Evolutionary conservation across 345 rosid species (phyloP).

Genomic region (Firmiana major): DNA sequence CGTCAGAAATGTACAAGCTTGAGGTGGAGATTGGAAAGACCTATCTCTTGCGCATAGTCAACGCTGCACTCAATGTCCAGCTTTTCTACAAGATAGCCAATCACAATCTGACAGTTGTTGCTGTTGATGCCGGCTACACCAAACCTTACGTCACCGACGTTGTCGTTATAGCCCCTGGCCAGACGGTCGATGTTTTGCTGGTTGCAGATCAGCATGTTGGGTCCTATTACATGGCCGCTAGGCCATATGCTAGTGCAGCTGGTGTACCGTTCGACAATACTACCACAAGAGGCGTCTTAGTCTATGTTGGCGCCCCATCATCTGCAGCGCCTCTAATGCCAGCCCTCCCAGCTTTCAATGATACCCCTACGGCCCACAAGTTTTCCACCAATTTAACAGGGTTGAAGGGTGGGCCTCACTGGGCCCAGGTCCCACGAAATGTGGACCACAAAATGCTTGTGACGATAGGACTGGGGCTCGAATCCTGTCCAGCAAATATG

Average conservation of each 20-base stretch:
- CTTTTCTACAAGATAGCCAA: slow-evolving; percentile 83
- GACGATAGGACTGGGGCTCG: slow-evolving; percentile 52
- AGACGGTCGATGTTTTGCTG: slow-evolving; percentile 65
- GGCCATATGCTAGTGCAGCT: slow-evolving; percentile 48
- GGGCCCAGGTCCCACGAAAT: slow-evolving; percentile 58
- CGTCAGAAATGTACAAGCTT: slow-evolving; percentile 53
- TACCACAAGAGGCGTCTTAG: slow-evolving; percentile 63
- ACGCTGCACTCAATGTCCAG: slow-evolving; percentile 82
- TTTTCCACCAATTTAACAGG: slow-evolving; percentile 44
- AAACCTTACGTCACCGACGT: slow-evolving; percentile 61
- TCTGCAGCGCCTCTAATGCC: slow-evolving; percentile 56
- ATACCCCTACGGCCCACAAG: slow-evolving; percentile 65
- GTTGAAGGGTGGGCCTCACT: slow-evolving; percentile 43
- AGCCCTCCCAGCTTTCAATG: slow-evolving; percentile 47
- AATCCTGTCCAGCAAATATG: slow-evolving; percentile 39
- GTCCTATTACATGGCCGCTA: slow-evolving; percentile 79
- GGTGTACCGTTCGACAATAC: slow-evolving; percentile 34
- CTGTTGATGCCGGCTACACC: slow-evolving; percentile 67
- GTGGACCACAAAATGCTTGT: slow-evolving; percentile 70
- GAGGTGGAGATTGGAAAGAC: slow-evolving; percentile 59
- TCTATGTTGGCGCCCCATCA: slow-evolving; percentile 32
- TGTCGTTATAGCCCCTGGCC: slow-evolving; percentile 63
- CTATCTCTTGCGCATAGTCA: slow-evolving; percentile 76
- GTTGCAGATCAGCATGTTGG: slow-evolving; percentile 51
- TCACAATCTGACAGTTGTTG: slow-evolving; percentile 77